A percentile compares a stretch with the other conserved stretches of the same genome.
Conservation (phyloP, 495 filamentous ascomycete genomes). For the Copromyces sp. region DNA sequence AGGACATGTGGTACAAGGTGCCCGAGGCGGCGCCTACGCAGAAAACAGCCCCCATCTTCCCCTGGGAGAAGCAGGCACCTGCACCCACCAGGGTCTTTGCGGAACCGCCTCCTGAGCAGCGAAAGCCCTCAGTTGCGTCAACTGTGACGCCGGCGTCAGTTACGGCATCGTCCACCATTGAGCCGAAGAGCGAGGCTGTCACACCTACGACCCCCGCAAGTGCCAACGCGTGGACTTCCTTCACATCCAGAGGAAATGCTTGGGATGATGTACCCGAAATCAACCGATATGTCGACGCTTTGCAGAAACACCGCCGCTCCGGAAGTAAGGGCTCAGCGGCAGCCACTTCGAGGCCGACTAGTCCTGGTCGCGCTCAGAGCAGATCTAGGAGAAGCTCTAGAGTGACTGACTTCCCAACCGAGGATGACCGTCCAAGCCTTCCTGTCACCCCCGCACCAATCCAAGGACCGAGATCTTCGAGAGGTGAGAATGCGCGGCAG, state of each 20-base stretch:
- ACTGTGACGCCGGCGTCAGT: slow-evolving; percentile 19
- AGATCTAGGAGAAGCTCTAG: slow-evolving; percentile 42
- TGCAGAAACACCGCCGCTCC: slow-evolving; percentile 53
- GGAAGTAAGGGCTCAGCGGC: slow-evolving; percentile 46
- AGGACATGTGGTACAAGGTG: slow-evolving; percentile 73
- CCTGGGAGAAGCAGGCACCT: slow-evolving; percentile 64
- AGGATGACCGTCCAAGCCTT: slow-evolving; percentile 74
- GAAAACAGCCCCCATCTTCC: slow-evolving; percentile 62
- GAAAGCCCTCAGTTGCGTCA: slow-evolving; percentile 13
- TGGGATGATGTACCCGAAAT: slow-evolving; percentile 86
- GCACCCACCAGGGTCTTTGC: slow-evolving; percentile 65
- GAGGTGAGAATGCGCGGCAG: slow-evolving; percentile 37
- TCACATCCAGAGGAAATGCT: slow-evolving; percentile 52
- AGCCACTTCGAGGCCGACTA: slow-evolving; percentile 3
- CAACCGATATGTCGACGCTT: slow-evolving; percentile 61
- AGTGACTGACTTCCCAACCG: slow-evolving; percentile 79
- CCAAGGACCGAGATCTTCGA: slow-evolving; percentile 32
- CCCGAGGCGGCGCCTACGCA: slow-evolving; percentile 45
- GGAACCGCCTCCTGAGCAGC: slow-evolving; percentile 29
- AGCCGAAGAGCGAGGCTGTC: slow-evolving; percentile 30
- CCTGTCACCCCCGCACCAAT: slow-evolving; percentile 82
- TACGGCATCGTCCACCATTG: slow-evolving; percentile 25
- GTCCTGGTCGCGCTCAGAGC: slow-evolving; percentile 4
- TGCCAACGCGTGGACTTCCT: slow-evolving; percentile 50
- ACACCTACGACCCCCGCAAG: slow-evolving; percentile 33